Base-by-base conservation (phyloP, 2,329 filamentous ascomycete genomes). In the Colletotrichum liaoningense region DNA sequence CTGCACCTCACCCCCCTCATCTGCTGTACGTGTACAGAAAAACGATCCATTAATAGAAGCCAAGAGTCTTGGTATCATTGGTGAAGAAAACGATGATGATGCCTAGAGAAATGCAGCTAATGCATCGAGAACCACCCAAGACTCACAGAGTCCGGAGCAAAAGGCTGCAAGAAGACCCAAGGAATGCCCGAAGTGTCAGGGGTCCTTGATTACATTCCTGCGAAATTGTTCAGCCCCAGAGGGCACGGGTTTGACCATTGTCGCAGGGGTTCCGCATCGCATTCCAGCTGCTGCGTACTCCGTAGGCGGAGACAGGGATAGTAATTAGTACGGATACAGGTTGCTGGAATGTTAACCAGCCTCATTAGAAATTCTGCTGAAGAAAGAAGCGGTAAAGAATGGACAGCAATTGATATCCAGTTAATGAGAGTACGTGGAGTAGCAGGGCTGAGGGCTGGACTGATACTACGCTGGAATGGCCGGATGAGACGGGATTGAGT, bases 351-450 rank as follows among this genome's bases (percentile, higher is more conserved):
- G 49, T 22, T 46, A 16, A 16, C 63, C 63, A 62, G 38, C 35
- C 46, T 12, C 60, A 56, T 46, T 68, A 7, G 66, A 19, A 68
- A 72, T 58, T 58, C 57, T 72, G 69, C 57, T 52, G 69, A 72
- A 69, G 52, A 68, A 68, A 62, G 4, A 19, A 42, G 38, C 38
- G 54, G 54, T 24, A 30, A 28, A 52, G 30, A 49, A 42, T 42
- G 54, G 54, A 42, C 54, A 56, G n/a, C 22, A 19, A 19, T 26
- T 11, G 19, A 30, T 24, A 46, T 12, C 33, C 33, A 12, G 33
- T 1, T 12, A 35, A 35, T 35, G 33, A 35, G 33, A 35, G 9
- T 24, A n/a, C 4, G 35, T 30, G 16, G 42, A 42, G 19, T 12
- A 26, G 46, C 12, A 24, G 24, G 35, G 24, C 46, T 28, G 35